Evolutionary conservation across 768 basidiomycete species (phyloP).

Genomic region (Tephrocybe rancida): DNA sequence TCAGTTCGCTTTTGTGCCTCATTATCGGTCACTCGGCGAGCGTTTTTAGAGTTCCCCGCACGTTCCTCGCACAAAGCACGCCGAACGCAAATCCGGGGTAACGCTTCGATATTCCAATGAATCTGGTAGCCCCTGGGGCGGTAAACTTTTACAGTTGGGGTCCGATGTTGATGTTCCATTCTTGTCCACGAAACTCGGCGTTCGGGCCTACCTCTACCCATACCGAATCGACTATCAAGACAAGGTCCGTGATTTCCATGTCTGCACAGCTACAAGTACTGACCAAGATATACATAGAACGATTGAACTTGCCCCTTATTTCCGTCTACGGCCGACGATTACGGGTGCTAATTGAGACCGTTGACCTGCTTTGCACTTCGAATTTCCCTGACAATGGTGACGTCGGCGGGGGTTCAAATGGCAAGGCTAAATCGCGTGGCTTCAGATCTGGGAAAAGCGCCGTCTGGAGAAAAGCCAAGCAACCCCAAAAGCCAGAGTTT

Average conservation of each 20-base stretch:
- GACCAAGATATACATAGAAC: background rate
- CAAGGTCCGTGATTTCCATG: conserved; percentile 14
- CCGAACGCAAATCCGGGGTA: conserved; percentile 5
- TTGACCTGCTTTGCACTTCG: too few species aligned
- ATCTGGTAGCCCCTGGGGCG: conserved; percentile 8
- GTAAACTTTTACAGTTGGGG: background rate
- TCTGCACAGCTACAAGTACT: background rate
- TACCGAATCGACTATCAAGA: background rate
- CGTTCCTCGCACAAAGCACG: conserved; percentile 8
- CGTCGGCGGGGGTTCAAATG: background rate
- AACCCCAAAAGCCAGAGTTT: background rate
- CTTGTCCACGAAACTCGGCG: background rate
- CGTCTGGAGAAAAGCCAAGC: background rate
- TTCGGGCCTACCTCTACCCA: background rate
- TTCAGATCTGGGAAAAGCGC: background rate
- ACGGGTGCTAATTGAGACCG: background rate
- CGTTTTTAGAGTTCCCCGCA: conserved; percentile 2
- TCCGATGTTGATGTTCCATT: background rate
- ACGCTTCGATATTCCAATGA: background rate
- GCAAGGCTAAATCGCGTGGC: background rate
- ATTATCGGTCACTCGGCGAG: background rate
- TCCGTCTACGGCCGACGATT: conserved; percentile 4
- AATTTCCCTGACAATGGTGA: too few species aligned
- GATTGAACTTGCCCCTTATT: background rate
- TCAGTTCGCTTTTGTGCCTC: background rate